Conservation (phyloP, 2,329 filamentous ascomycete species). For the Atkinsonella texensis region DNA sequence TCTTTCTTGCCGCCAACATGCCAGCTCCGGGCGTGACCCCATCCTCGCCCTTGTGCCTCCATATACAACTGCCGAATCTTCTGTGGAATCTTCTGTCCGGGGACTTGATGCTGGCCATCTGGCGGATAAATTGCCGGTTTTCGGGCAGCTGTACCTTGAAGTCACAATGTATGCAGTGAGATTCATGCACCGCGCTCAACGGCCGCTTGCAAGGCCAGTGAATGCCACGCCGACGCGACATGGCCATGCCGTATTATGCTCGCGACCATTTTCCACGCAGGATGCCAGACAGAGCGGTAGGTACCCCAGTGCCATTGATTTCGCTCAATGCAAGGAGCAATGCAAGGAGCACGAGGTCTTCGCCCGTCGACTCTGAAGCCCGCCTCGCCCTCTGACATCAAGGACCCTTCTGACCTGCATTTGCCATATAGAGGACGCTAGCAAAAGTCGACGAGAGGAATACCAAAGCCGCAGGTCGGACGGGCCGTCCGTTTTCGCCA, state of each 20-base stretch:
- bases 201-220: background rate
- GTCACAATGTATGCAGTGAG: constrained; percentile 4
- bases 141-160: background rate
- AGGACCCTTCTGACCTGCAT: too few species aligned
- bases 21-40: background rate
- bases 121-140: too few species aligned
- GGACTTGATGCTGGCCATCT: too few species aligned
- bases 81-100: too few species aligned
- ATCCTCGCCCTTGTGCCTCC: background rate
- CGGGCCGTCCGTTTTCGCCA: constrained; percentile 33
- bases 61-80: too few species aligned
- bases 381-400: too few species aligned
- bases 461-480: constrained; percentile 1
- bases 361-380: too few species aligned
- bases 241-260: background rate
- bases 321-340: background rate
- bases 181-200: background rate
- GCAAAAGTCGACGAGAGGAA: background rate
- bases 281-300: constrained; percentile 2
- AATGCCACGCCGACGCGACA: background rate
- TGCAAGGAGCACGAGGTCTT: too few species aligned
- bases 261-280: constrained; percentile 4
- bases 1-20: background rate
- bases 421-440: background rate
- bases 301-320: background rate